These are phyloP conservation scores for Metschnikowia reukaufii DNA, from an alignment of 805 yeast genomes.

Conservation along the genomic window DNA sequence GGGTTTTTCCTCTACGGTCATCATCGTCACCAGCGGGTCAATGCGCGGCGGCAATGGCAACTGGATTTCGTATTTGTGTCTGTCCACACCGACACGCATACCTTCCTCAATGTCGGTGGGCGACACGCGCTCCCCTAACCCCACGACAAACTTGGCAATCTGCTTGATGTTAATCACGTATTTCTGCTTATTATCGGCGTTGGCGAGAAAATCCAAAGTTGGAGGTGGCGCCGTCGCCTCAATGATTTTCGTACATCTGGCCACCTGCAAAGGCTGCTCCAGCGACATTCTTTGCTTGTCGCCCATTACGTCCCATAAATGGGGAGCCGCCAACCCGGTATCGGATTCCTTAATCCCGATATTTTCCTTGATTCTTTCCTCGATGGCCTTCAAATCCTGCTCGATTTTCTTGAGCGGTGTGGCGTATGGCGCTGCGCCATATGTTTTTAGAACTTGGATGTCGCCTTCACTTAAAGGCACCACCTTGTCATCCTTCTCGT, in stretches of 20 bases:
- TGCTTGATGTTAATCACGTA: constrained; percentile 97
- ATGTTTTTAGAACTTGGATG: constrained; percentile 93
- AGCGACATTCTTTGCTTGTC: constrained; percentile 90
- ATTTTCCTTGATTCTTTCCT: constrained; percentile 86
- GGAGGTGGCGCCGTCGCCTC: constrained; percentile 49
- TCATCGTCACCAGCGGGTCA: constrained; percentile 98
- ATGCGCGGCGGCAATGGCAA: constrained; percentile 96
- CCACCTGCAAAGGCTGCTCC: constrained; percentile 97
- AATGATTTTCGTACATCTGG: constrained; percentile 96
- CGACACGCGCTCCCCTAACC: constrained; percentile 92
- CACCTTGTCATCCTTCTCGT: constrained; percentile 63
- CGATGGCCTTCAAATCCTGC: constrained; percentile 81
- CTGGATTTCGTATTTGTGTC: constrained; percentile 95
- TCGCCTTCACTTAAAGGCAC: constrained; percentile 93
- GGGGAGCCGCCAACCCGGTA: constrained; percentile 97
- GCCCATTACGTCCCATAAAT: constrained; percentile 95
- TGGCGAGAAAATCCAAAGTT: constrained; percentile 37
- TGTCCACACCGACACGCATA: constrained; percentile 98
- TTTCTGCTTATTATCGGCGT: constrained; percentile 82
- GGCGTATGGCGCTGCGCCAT: constrained; percentile 97
- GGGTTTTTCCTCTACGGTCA: constrained; percentile 99
- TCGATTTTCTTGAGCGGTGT: constrained; percentile 76
- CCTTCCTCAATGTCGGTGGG: constrained; percentile 99
- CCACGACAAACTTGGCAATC: constrained; percentile 96
- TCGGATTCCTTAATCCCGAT: constrained; percentile 94